Base-by-base conservation (phyloP, 805 yeast species). In the Kuraishia ogatae region DNA sequence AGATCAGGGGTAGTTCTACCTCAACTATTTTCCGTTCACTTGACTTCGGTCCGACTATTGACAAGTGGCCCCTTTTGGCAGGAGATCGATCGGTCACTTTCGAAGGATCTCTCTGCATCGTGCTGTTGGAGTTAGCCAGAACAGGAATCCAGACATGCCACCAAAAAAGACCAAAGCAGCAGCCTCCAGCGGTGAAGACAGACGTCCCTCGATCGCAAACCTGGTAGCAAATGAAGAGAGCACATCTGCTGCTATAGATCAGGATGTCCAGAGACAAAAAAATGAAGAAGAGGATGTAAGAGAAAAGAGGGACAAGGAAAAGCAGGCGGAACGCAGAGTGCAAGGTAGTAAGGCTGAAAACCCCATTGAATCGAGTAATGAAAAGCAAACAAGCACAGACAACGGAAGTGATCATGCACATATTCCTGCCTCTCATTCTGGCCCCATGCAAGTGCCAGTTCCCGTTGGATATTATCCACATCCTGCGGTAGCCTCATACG, bases 151-250 rank as follows among this genome's bases (percentile, higher is more conserved):
- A 47, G 50, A n/a, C 24, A 49, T 49, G 51, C 51, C 51, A 4
- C 19, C 51, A 23, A 49, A 49, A 49, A 8, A 23, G 21, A n/a
- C 49, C 5, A 22, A 21, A 11, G 49, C 49, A 47, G 51, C 35
- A 4, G 35, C 35, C 17, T 23, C 51, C n/a, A 23, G 19, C 7
- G 10, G 21, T 26, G 35, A 49, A n/a, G 35, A 49, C 51, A 49
- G 51, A n/a, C 51, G 51, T 19, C 51, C 51, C 10, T 49, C 51
- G 35, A 49, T 49, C 6, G 51, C 51, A 20, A 49, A 49, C 35
- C 51, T 49, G 19, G 51, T 49, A 11, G 20, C 29, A 3, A 24
- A 35, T 35, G 43, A 35, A 35, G 43, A 35, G 43, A 35, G 43
- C 43, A 35, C 17, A 3, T 35, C 43, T 35, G n/a, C 7, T 15